These are phyloP conservation scores for Catenaria anguillulae DNA, from an alignment of 371 early-diverging fungal species.

Conservation along the genomic window DNA sequence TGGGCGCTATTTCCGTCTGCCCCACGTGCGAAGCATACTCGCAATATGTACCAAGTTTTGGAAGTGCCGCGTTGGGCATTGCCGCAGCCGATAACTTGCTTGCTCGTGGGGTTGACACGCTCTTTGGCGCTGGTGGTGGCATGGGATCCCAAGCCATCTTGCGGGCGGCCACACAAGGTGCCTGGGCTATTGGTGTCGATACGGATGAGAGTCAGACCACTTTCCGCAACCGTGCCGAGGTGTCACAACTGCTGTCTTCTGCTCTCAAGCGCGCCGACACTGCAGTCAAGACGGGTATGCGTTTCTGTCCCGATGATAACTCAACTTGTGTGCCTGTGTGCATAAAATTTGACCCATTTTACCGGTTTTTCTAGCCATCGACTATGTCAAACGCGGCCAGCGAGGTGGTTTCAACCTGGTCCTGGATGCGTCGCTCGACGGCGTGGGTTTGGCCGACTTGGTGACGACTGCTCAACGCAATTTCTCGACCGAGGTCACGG, in stretches of 20 bases:
- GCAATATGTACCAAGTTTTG: slow-evolving; percentile 3
- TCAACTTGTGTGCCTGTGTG: no score
- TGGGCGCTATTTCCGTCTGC: slow-evolving; percentile 5
- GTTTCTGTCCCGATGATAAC: no score
- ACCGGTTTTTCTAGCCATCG: no score
- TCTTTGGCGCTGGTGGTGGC: slow-evolving; percentile 11
- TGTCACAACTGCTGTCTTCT: slow-evolving; percentile 10
- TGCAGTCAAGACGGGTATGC: no score
- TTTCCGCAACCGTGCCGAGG: slow-evolving; percentile 12
- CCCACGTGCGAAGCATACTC: neutral
- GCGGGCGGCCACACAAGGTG: neutral
- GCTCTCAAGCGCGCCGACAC: slow-evolving; percentile 2
- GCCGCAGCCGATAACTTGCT: neutral
- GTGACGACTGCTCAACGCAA: neutral
- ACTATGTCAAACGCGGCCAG: slow-evolving; percentile 3
- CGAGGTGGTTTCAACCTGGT: neutral
- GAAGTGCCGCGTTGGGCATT: neutral
- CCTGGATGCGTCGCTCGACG: neutral
- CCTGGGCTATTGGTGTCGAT: slow-evolving; percentile 6
- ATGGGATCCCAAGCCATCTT: neutral
- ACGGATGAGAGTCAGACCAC: neutral
- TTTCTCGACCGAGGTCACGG: neutral
- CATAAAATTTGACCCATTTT: no score
- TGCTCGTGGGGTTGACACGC: slow-evolving; percentile 8
- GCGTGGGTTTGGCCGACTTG: neutral